Base-by-base conservation (phyloP, 345 rosid genomes). In the Mallotus nudiflorus region DNA sequence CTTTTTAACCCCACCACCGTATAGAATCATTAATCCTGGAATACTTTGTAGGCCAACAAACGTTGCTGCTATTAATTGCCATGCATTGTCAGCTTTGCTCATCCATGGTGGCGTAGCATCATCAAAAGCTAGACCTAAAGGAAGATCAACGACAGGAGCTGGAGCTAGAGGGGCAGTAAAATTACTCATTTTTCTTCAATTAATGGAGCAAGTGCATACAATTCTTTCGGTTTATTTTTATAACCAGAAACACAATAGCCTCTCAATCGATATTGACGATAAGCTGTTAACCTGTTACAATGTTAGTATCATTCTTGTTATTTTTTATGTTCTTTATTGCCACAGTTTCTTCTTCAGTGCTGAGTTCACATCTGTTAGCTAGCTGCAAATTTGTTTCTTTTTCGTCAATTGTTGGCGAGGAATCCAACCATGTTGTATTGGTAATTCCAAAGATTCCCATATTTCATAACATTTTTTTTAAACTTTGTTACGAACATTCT, bases 21-120 rank as follows among this genome's bases (percentile, higher is more conserved):
- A 66, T 37, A 73, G 51, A 16, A 73, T 66, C 7, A 73, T 20
- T 7, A 59, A 62, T 6, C 77, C 77, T 9, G 77, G 77, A 49
- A 73, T 62, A 6, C 77, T 73, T 39, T 73, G 77, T 27, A 66
- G 33, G 9, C 77, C 77, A 5, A 73, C 77, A 4, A 73, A 44
- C 5, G 77, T 66, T 39, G 77, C 77, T 19, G 77, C 77, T 14
- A 44, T 66, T 39, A 66, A 51, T 40, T 73, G 77, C 77, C 77
- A 73, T 4, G 71, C 66, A 28, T 66, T 73, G 24, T 73, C 66
- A 9, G 44, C 76, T 66, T 73, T 73, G 66, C 25, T 73, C 65
- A 73, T n/a, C 76, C 76, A 73, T 12, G 33, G 52, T 0, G 76
- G 71, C 4, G 60, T 58, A 1, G 60, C 42, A 3, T 65, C 61